These are phyloP conservation scores for Mucuna pruriens DNA, from an alignment of 306 rosid genomes.

Conservation along the genomic window DNA sequence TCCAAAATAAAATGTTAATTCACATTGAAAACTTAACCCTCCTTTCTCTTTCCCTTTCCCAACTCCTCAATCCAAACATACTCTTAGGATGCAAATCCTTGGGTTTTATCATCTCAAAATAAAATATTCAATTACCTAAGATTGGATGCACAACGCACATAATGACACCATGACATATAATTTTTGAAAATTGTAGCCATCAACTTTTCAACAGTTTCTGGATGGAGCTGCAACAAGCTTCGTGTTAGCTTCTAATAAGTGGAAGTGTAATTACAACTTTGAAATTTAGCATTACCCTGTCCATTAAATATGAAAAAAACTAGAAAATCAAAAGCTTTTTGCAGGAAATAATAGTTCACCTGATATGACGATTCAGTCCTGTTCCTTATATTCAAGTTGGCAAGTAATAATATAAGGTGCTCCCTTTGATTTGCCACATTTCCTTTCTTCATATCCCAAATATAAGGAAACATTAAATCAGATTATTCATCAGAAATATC, in stretches of 20 bases:
- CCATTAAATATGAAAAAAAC: constrained; percentile 16
- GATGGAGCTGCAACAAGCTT: constrained; percentile 69
- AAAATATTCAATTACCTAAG: constrained; percentile 57
- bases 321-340: constrained; percentile 23
- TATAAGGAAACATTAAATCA: constrained; percentile 36
- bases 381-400: constrained; percentile 70
- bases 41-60: not conserved
- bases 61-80: not conserved
- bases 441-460: constrained; percentile 87
- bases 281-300: not conserved
- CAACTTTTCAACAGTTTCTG: constrained; percentile 56
- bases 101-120: constrained; percentile 28
- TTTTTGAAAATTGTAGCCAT: constrained; percentile 68
- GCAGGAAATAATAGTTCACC: constrained; percentile 48
- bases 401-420: constrained; percentile 85
- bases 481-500: constrained; percentile 28
- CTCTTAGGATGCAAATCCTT: no score
- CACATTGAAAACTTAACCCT: not conserved
- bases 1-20: not conserved
- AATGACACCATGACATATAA: constrained; percentile 84
- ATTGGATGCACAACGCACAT: constrained; percentile 66
- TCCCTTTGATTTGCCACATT: no score
- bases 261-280: not conserved
- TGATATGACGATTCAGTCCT: constrained; percentile 40
- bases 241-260: constrained; percentile 37